phyloP scores from a whole-genome alignment of 2,329 filamentous ascomycete species.

The Phaeosphaeriaceae sp. region DNA sequence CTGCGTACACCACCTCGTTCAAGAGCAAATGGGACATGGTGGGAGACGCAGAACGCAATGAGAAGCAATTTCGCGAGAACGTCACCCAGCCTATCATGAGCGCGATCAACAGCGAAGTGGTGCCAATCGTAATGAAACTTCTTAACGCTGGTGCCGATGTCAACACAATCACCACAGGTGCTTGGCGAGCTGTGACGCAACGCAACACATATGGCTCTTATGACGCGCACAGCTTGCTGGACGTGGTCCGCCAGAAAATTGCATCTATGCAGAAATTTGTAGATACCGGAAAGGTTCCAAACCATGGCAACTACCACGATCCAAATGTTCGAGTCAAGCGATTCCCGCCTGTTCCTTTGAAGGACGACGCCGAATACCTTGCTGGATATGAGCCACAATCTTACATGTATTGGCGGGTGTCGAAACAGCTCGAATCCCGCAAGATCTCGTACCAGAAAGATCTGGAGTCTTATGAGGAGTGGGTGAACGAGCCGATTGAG shows the following conservation, averaged over 20 bases:
- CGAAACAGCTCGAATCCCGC: conserved; percentile 50
- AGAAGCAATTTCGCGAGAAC: conserved; percentile 55
- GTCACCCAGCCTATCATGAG: conserved; percentile 71
- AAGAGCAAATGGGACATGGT: conserved; percentile 50
- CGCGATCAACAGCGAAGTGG: conserved; percentile 62
- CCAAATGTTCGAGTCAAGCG: not conserved
- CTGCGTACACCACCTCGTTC: conserved; percentile 67
- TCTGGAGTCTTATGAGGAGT: conserved; percentile 37
- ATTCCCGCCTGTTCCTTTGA: conserved; percentile 26
- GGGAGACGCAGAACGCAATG: conserved; percentile 57
- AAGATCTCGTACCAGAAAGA: conserved; percentile 47
- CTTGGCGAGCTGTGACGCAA: conserved; percentile 40
- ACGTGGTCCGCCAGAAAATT: conserved; percentile 64
- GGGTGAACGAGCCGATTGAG: conserved; percentile 17
- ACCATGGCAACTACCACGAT: not conserved
- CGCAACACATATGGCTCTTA: conserved; percentile 40
- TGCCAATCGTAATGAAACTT: conserved; percentile 63
- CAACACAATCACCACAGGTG: conserved; percentile 61
- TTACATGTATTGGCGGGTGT: conserved; percentile 66
- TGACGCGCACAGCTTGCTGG: conserved; percentile 61
- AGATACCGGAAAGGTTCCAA: conserved; percentile 9
- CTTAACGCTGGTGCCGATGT: conserved; percentile 70
- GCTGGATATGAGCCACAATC: conserved; percentile 58
- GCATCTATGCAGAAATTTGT: conserved; percentile 23
- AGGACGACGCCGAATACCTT: conserved; percentile 61